phyloP scores from a whole-genome alignment of 345 rosid genomes.

The Salix exigua region DNA sequence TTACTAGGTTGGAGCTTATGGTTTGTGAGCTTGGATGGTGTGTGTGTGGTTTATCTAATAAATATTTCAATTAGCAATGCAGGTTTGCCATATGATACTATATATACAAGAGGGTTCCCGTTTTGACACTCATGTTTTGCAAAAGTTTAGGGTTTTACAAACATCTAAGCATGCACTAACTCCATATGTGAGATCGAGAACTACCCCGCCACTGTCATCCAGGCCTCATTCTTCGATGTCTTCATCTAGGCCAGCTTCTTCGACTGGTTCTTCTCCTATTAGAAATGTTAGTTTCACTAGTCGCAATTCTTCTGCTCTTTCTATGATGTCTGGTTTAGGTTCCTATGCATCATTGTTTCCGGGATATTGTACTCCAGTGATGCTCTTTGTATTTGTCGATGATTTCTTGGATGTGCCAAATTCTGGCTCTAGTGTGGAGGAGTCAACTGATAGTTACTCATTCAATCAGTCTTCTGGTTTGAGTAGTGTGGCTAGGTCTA shows the following conservation, averaged over 20 bases:
- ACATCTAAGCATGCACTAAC: slow-evolving; percentile 61
- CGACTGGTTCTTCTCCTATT: slow-evolving; percentile 40
- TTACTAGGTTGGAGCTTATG: neutral
- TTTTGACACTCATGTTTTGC: slow-evolving; percentile 57
- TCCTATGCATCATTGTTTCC: slow-evolving; percentile 61
- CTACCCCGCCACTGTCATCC: slow-evolving; percentile 43
- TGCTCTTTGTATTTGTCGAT: slow-evolving; percentile 67
- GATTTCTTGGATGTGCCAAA: slow-evolving; percentile 51
- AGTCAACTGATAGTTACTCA: slow-evolving; percentile 39
- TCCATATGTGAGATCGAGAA: slow-evolving; percentile 52
- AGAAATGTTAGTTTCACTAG: slow-evolving; percentile 45
- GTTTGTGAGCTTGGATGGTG: neutral
- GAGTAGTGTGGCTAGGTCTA: slow-evolving; percentile 49
- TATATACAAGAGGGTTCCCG: slow-evolving; percentile 64
- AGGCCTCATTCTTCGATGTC: slow-evolving; percentile 45
- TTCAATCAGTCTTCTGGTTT: slow-evolving; percentile 37
- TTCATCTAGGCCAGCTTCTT: slow-evolving; percentile 30
- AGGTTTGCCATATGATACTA: slow-evolving; percentile 80
- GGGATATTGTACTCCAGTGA: slow-evolving; percentile 76
- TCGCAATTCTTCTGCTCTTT: slow-evolving; percentile 55
- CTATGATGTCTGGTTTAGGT: slow-evolving; percentile 74
- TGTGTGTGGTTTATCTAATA: slow-evolving; percentile 6
- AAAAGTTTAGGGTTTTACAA: slow-evolving; percentile 72
- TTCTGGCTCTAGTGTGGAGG: slow-evolving; percentile 40
- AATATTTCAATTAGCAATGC: slow-evolving; percentile 43